Base-by-base conservation (phyloP, 805 yeast species). In the Saccharomyces paradoxus region DNA sequence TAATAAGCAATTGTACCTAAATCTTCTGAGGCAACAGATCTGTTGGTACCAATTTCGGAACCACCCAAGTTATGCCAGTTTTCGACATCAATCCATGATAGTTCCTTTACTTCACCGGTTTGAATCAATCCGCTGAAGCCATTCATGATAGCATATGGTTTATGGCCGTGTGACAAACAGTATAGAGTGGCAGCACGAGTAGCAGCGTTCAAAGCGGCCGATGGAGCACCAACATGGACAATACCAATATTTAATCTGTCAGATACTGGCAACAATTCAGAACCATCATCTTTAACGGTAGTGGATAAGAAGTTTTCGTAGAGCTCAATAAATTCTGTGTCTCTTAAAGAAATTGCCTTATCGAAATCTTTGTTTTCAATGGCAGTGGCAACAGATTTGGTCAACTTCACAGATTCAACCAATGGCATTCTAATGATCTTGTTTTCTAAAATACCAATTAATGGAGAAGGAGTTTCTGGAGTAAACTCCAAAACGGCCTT, bases 21-120 rank as follows among this genome's bases (percentile, higher is more conserved):
- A 70, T 92, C 97, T 53, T 81, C 84, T 31, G 78, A 75, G 22
- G 99, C 99, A 31, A 89, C 77, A 47, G 84, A 77, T 66, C 99
- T 81, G 77, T 94, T 94, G 32, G 99, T 94, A 63, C 99, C 99
- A 58, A 94, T 86, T 69, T 91, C 97, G 30, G 97, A 89, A 29
- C 99, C 99, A 65, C 99, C 99, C 56, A 81, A 65, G 56, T 86
- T 82, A 69, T 83, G 84, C 96, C 97, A 91, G 56, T 83, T 85
- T 69, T 87, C 95, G 55, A 90, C 87, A 63, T 87, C 91, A 56
- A 84, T 73, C 97, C 97, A 94, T 29, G 77, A 74, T 49, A 94
- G 71, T 64, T 81, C 82, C 53, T 79, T 76, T 28, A 94, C 85
- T 7, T 94, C 81, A 61, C 90, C 98, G 68, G 91, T 96, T 63